Evolutionary conservation across 352 stramenopile genomes (phyloP).

Genomic region (Pythium periplocum): DNA sequence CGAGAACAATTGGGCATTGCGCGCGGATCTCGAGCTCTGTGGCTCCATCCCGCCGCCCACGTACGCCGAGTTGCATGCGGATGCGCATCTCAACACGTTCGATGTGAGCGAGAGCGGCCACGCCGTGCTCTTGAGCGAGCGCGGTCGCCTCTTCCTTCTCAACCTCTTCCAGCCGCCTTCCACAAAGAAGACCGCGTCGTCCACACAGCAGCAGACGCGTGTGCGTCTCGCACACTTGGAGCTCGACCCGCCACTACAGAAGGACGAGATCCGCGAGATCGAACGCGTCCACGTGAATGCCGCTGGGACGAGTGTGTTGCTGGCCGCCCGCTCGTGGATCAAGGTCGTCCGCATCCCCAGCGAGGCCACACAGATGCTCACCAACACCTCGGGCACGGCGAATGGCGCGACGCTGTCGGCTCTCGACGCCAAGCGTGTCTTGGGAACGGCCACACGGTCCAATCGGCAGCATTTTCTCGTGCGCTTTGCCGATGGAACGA

Average conservation of each 20-base stretch:
- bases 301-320: conserved; percentile 41
- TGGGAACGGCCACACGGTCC: conserved; percentile 5
- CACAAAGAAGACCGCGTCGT: conserved; percentile 9
- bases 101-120: conserved; percentile 53
- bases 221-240: conserved; percentile 40
- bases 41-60: conserved; percentile 44
- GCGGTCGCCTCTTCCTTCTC: conserved; percentile 44
- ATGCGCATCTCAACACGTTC: conserved; percentile 58
- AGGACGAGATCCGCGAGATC: conserved; percentile 38
- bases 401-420: conserved; percentile 6
- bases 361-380: conserved; percentile 12
- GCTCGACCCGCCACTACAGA: conserved; percentile 50
- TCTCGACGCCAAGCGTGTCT: conserved; percentile 8
- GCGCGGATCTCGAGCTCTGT: conserved; percentile 51
- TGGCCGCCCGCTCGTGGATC: conserved; percentile 53
- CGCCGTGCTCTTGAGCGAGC: conserved; percentile 40
- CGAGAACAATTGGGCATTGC: conserved; percentile 49
- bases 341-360: conserved; percentile 51
- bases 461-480: conserved; percentile 34
- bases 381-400: background rate
- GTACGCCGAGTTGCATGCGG: conserved; percentile 45
- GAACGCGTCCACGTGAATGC: conserved; percentile 61
- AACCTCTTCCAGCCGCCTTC: conserved; percentile 39
- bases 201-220: conserved; percentile 1
- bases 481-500: conserved; percentile 39